A percentile compares a stretch with the other conserved stretches of the same genome.
phyloP scores from a whole-genome alignment of 805 yeast genomes.

The Metschnikowia picachoensis region DNA sequence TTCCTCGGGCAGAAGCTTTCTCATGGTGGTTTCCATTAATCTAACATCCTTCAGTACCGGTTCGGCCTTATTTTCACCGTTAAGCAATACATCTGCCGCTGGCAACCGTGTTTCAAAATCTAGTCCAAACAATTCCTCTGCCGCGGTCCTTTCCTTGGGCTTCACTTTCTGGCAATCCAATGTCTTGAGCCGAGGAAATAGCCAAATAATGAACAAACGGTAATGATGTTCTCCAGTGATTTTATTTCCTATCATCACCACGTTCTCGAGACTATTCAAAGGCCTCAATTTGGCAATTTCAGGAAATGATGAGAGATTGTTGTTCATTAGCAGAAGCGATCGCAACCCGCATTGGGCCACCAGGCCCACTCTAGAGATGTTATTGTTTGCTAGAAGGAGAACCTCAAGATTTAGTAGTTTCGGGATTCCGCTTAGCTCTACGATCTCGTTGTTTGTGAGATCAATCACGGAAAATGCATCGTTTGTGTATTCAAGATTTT shows the following conservation, averaged over 20 bases:
- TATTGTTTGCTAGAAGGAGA: constrained; percentile 61
- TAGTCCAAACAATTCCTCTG: constrained; percentile 40
- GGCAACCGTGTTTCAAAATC: constrained; percentile 21
- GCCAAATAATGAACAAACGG: constrained; percentile 55
- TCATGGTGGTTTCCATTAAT: constrained; percentile 32
- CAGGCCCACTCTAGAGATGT: constrained; percentile 39
- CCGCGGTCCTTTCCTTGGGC: constrained; percentile 46
- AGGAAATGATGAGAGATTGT: constrained; percentile 45
- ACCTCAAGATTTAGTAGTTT: constrained; percentile 40
- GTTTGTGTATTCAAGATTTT: constrained; percentile 31
- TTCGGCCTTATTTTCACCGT: constrained; percentile 1
- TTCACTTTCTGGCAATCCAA: constrained; percentile 68
- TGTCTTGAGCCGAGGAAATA: constrained; percentile 57
- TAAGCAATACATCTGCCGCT: constrained; percentile 27
- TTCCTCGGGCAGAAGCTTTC: constrained; percentile 53
- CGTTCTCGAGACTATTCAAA: constrained; percentile 19
- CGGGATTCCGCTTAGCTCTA: constrained; percentile 50
- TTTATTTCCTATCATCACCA: constrained; percentile 59
- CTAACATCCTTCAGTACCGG: constrained; percentile 24
- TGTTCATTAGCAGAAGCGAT: constrained; percentile 50
- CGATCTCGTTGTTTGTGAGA: constrained; percentile 70
- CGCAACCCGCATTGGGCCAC: constrained; percentile 33
- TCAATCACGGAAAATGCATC: constrained; percentile 55
- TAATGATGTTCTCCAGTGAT: constrained; percentile 49
- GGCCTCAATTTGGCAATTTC: constrained; percentile 24